These are phyloP conservation scores for Chaetomiaceae sp. DNA, from an alignment of 2,329 filamentous ascomycete genomes.

Conservation along the genomic window DNA sequence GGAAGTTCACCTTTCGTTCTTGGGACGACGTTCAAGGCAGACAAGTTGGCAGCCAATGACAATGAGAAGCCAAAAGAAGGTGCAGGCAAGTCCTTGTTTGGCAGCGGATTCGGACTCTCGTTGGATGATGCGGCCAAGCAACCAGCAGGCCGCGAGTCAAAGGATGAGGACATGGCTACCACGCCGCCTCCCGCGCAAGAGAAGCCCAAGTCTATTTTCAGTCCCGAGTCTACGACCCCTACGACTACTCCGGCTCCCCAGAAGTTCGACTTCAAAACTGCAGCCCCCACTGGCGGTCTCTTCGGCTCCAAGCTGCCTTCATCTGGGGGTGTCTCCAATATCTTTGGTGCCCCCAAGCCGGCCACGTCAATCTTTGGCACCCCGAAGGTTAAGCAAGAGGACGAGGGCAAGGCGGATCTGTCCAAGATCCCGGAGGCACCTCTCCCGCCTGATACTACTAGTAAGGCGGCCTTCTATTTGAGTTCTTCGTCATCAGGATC, in stretches of 20 bases:
- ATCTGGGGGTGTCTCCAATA: constrained; percentile 16
- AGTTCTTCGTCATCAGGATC: constrained; percentile 49
- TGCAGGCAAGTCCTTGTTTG: constrained; percentile 53
- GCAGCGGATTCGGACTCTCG: constrained; percentile 55
- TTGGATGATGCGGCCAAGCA: constrained; percentile 45
- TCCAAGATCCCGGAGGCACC: constrained; percentile 35
- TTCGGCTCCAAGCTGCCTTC: constrained; percentile 26
- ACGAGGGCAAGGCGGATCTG: constrained; percentile 32
- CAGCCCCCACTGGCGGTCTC: constrained; percentile 31
- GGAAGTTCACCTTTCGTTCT: constrained; percentile 61
- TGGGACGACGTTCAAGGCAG: constrained; percentile 62
- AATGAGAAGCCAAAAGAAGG: constrained; percentile 44
- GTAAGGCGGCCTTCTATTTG: constrained; percentile 46
- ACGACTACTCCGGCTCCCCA: constrained; percentile 48
- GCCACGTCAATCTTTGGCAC: constrained; percentile 20
- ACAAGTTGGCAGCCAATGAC: constrained; percentile 58
- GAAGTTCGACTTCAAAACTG: constrained; percentile 40
- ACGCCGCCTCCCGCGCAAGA: constrained; percentile 31
- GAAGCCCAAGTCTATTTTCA: constrained; percentile 36
- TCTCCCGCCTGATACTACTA: constrained; percentile 53
- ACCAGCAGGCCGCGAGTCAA: constrained; percentile 30
- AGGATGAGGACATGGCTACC: constrained; percentile 51
- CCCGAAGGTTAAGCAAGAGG: constrained; percentile 37
- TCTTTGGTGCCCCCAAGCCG: constrained; percentile 30
- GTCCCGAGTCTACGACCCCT: constrained; percentile 43